Evolutionary conservation across 768 basidiomycete genomes (phyloP).

Genomic region (Phlebiopsis gigantea): DNA sequence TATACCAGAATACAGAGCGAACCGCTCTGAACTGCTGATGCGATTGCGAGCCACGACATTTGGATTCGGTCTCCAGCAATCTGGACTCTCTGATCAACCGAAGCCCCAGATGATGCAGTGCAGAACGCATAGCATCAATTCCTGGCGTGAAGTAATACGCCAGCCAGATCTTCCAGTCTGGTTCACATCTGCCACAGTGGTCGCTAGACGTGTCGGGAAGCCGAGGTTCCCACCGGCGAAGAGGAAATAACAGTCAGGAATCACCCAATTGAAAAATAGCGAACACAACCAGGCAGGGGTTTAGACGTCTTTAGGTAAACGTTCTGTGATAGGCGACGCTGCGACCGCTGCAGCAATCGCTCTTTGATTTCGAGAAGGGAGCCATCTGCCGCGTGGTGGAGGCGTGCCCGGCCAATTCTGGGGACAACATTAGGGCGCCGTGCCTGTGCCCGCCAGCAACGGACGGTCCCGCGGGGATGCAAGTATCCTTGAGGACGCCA

Average conservation of each 20-base stretch:
- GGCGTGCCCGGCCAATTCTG: slow-evolving; percentile 30
- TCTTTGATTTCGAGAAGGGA: slow-evolving; percentile 21
- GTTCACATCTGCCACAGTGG: slow-evolving; percentile 12
- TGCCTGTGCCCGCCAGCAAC: neutral
- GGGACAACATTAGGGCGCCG: slow-evolving; percentile 20
- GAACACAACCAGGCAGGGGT: slow-evolving; percentile 12
- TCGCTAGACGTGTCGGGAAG: slow-evolving; percentile 16
- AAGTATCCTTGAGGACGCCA: neutral
- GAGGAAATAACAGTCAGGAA: neutral
- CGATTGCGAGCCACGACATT: neutral
- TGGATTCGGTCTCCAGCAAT: neutral
- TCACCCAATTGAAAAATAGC: slow-evolving; percentile 17
- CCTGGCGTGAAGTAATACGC: neutral
- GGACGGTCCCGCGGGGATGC: neutral
- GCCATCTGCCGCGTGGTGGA: slow-evolving; percentile 27
- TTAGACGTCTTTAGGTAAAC: slow-evolving; percentile 23
- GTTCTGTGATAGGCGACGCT: slow-evolving; percentile 27
- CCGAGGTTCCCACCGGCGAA: slow-evolving; percentile 7
- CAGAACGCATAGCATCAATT: slow-evolving; percentile 1
- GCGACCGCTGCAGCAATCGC: slow-evolving; percentile 15
- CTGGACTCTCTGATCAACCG: slow-evolving; percentile 8
- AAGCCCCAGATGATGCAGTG: slow-evolving; percentile 8
- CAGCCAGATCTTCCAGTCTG: neutral
- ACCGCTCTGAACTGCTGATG: neutral
- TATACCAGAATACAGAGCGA: neutral